Base-by-base conservation (phyloP, 2,329 filamentous ascomycete species). In the Chrysoporthe cubensis region DNA sequence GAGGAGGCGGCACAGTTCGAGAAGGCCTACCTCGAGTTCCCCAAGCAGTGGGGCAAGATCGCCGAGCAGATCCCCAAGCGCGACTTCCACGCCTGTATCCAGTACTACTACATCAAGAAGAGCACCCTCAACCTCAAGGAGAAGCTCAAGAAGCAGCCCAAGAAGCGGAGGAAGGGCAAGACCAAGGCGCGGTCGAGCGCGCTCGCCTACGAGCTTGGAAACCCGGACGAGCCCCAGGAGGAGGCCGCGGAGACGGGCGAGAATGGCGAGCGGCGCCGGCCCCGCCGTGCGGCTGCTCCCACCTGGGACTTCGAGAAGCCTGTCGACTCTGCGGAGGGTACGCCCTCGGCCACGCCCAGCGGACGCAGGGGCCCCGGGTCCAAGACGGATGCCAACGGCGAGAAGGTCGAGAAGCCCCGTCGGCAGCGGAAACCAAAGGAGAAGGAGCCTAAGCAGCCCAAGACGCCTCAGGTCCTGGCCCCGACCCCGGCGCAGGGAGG, bases 51-150 rank as follows among this genome's bases (percentile, higher is more conserved):
- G 91, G 91, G 91, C 66, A 89, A 88, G 73, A 89, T 96, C 67
- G 90, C 92, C 5, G 88, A 91, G 68, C 84, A 84, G 34, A 80
- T 95, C 6, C 85, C 86, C 0, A 83, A 85, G 42, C 88, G 92
- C 34, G 89, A 91, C 73, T 94, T 93, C 78, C 90, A 91, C 71
- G 87, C 91, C 59, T 93, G 91, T 77, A 96, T 96, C 72, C 90
- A 93, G 75, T 93, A 94, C 77, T 96, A 96, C 78, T 96, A 96
- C 77, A 84, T 92, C 70, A 92, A 90, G 75, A 96, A 89, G 80
- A 91, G 90, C 79, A 85, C 89, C 59, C 86, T 89, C 54, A 90
- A 92, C 70, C 89, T 94, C 69, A 93, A 94, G 76, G 90, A 92
- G 75, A 92, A 91, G 78, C 83, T 91, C 42, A 90, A 87, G 77